These are phyloP conservation scores for Xylaria intraflava DNA, from an alignment of 495 filamentous ascomycete genomes.

Conservation along the genomic window DNA sequence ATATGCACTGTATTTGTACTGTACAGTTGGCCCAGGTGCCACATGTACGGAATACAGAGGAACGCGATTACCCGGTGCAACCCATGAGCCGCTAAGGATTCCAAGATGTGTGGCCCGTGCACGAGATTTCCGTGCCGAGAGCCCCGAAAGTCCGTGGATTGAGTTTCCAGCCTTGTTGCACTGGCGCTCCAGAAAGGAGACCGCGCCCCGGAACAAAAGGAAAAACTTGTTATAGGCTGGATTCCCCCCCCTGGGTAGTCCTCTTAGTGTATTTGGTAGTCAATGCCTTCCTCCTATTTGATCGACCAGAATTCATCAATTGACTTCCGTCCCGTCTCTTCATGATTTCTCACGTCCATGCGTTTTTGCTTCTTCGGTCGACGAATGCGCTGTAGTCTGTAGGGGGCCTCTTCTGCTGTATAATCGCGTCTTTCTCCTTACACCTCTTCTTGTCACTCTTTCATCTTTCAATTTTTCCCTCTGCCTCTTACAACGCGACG, in stretches of 20 bases:
- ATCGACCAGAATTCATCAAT: not conserved
- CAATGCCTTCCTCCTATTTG: not conserved
- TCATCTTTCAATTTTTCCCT: conserved; percentile 15
- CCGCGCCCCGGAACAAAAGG: not conserved
- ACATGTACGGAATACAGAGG: no score
- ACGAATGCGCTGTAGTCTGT: conserved; percentile 3
- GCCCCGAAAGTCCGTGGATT: conserved; percentile 7
- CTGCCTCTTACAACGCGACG: not conserved
- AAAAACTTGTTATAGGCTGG: conserved; percentile 1
- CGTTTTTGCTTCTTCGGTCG: conserved; percentile 3
- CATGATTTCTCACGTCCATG: conserved; percentile 12
- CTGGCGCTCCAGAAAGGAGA: not conserved
- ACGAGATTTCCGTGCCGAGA: conserved; percentile 11
- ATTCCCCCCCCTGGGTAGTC: not conserved
- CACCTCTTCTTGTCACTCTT: conserved; percentile 30
- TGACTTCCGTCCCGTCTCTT: conserved; percentile 12
- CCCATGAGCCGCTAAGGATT: no score
- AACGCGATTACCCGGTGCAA: no score
- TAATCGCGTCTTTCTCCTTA: conserved; percentile 14
- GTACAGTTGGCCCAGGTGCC: no score
- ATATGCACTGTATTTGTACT: no score
- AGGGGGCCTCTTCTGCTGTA: not conserved
- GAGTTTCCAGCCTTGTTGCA: not conserved
- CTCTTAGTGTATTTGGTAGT: not conserved
- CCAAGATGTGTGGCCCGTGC: not conserved